Base-by-base conservation (phyloP, 257 asterid genomes). In the Galeopsis tetrahit region DNA sequence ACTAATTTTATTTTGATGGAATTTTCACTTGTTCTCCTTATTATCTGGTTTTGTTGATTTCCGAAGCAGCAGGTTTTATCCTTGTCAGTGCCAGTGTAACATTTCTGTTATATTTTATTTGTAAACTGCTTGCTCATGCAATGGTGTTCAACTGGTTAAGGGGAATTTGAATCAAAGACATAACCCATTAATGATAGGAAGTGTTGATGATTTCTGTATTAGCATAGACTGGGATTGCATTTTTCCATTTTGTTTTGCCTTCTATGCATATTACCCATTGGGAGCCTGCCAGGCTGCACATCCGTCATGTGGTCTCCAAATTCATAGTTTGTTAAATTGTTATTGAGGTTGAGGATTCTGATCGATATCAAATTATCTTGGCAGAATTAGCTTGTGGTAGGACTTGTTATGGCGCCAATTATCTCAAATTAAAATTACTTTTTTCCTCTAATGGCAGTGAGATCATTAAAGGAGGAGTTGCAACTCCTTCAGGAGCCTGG, bases 401-500 rank as follows among this genome's bases (percentile, higher is more conserved):
- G 34, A 35, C 51, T 57, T 68, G 7, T 66, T 65, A 11, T 51
- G 42, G 31, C 35, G 49, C 61, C 33, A 35, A 31, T 1, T 53
- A 51, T 51, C 65, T 59, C 14, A 35, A 34, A 51, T 10, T 69
- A 4, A 43, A 55, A 55, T 4, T 52, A 10, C 13, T 58, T 57
- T 55, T 34, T 75, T 72, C 48, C 8, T 34, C 14, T 70, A 33
- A 48, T 79, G 81, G 55, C 87, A 91, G 97, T 89, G 81, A 84
- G 96, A 77, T 88, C 93, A 78, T 87, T 91, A 59, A 89, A 91
- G 84, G 97, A 94, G 75, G 99, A 94, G 85, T 78, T 94, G 80
- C 97, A 94, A 72, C 85, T 94, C 71, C 97, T 94, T 81, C 96
- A 91, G 86, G 97, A 94, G 79, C 96, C 99, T 64, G 99, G 97